These are phyloP conservation scores for Tuctoria greenei DNA, from an alignment of 176 grass and related monocot species.

Conservation along the genomic window DNA sequence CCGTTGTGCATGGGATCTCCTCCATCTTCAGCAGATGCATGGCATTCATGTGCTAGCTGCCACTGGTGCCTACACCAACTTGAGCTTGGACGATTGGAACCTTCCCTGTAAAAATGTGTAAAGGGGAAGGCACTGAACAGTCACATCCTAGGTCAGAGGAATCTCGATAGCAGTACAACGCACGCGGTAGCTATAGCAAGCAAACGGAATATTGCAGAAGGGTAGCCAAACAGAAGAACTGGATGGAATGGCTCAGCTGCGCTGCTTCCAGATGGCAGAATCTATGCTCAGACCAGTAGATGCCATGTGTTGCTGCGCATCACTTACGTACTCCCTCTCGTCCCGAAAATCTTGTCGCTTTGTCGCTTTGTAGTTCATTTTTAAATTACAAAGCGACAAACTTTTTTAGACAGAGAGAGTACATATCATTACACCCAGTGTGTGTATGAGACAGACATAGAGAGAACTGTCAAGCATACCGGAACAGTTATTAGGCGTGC, in stretches of 20 bases:
- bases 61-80: not conserved
- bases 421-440: conserved; percentile 9
- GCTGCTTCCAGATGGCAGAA: conserved; percentile 37
- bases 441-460: not conserved
- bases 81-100: conserved; percentile 16
- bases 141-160: conserved; percentile 71
- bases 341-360: no score
- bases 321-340: no score
- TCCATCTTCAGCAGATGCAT: not conserved
- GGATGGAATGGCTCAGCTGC: conserved; percentile 69
- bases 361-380: no score
- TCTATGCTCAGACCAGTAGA: conserved; percentile 24
- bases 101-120: conserved; percentile 28
- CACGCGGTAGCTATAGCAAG: conserved; percentile 47
- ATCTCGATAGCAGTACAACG: conserved; percentile 43
- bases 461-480: conserved; percentile 24
- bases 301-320: conserved; percentile 1
- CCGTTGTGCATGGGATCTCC: conserved; percentile 29
- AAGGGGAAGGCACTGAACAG: conserved; percentile 30
- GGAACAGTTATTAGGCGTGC: conserved; percentile 26
- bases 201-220: conserved; percentile 82
- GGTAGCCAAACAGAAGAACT: conserved; percentile 8
- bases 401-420: no score
- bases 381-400: no score
- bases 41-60: conserved; percentile 16